Evolutionary conservation across 768 basidiomycete genomes (phyloP).

Genomic region (Lactifluus rugatus): DNA sequence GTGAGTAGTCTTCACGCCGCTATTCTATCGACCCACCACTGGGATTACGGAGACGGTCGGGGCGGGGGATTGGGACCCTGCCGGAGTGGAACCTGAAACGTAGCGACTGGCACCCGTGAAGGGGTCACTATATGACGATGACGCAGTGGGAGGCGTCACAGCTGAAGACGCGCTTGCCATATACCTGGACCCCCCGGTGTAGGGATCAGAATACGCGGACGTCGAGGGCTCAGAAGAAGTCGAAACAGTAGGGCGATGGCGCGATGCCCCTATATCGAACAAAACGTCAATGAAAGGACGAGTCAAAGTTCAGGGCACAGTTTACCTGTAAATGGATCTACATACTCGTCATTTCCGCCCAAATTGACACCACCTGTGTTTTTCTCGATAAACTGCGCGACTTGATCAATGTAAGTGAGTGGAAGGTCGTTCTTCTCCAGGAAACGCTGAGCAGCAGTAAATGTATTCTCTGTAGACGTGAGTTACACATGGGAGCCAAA

Average conservation of each 20-base stretch:
- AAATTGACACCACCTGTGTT: constrained; percentile 75
- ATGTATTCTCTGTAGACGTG: constrained; percentile 69
- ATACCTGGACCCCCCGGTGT: constrained; percentile 63
- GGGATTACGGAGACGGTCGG: constrained; percentile 10
- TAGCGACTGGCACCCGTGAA: constrained; percentile 20
- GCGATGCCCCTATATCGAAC: constrained; percentile 25
- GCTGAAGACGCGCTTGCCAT: constrained; percentile 28
- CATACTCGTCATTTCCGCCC: constrained; percentile 49
- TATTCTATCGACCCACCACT: constrained; percentile 10
- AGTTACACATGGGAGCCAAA: neutral
- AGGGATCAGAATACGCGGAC: constrained; percentile 52
- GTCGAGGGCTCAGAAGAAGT: constrained; percentile 26
- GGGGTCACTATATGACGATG: constrained; percentile 20
- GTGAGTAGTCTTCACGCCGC: neutral
- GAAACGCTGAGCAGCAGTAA: constrained; percentile 81
- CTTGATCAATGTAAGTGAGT: constrained; percentile 72
- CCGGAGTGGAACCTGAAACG: constrained; percentile 3
- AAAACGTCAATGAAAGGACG: neutral
- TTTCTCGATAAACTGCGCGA: constrained; percentile 89
- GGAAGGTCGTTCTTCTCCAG: constrained; percentile 77
- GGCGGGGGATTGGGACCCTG: neutral
- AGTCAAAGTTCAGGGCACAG: neutral
- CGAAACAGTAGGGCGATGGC: constrained; percentile 26
- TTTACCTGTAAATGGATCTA: constrained; percentile 86
- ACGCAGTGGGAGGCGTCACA: constrained; percentile 26